Base-by-base conservation (phyloP, 371 early-diverging fungal genomes). In the Apophysomyces ossiformis region DNA sequence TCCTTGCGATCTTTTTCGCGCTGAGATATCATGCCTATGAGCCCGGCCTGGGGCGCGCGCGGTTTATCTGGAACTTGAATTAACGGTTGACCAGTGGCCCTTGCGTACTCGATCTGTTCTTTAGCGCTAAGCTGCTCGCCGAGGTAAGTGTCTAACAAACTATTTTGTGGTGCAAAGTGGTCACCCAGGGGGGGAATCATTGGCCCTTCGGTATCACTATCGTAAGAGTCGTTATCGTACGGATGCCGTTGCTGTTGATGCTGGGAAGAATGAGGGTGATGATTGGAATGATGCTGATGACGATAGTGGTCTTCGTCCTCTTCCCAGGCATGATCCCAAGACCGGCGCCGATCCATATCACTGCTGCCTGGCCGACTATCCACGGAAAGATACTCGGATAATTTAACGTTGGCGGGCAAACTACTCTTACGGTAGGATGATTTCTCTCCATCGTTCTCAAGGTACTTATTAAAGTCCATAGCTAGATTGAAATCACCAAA, bases 141-240 rank as follows among this genome's bases (percentile, higher is more conserved):
- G 5, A 76, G 58, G 61, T 78, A 76, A 3, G 66, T 77, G 58
- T 81, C 81, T 41, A 81, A 62, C 12, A 82, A 63, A 36, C 75
- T 76, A 50, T 79, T 82, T 56, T 79, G 76, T 11, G 79, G 76
- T 35, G 82, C 82, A 78, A 82, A 82, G 50, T 79, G 76, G 63
- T 82, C 82, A 5, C 73, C 69, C 39, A 82, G 63, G 2, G 75
- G 66, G 35, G 82, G 82, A 50, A 82, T 82, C 41, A 77, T 64
- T 37, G 82, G 82, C 9, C 75, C 75, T 46, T 72, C 72, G 39
- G 69, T 65, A 38, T 71, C 69, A 1, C 63, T 56, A 38, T 76
- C 71, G 50, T 71, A 69, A 0, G 69, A 70, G 13, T 65, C 46
- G 8, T 46, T 63, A 44, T 79, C 75, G 43, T 73, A 77, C 21